Base-by-base conservation (phyloP, 257 asterid species). In the Ehretia macrophylla region DNA sequence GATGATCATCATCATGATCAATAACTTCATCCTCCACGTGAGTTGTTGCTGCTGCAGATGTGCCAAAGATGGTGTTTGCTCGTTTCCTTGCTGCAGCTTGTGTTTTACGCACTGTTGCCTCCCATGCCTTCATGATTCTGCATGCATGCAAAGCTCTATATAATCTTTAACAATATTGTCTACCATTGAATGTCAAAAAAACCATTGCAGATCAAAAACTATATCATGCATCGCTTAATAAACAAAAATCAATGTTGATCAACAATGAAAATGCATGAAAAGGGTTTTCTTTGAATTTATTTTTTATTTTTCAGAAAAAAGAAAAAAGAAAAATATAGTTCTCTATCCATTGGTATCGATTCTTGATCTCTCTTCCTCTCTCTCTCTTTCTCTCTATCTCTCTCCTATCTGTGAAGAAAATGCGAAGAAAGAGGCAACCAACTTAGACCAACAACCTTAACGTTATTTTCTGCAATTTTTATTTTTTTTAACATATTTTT, bases 81-180 rank as follows among this genome's bases (percentile, higher is more conserved):
- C 94, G 77, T 62, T 85, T 90, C 79, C 81, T 85, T 13, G 98
- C 98, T 18, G 84, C 96, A 16, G 95, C 88, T 57, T 90, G 96
- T 0, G 98, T 90, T 59, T 72, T 87, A 5, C 96, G 81, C 0
- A 90, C 90, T 0, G 97, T 90, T 19, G 97, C 97, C 76, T 90
- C 96, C 90, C 95, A 87, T 18, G 97, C 97, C 90, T 87, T 90
- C 97, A 90, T 90, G 73, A 52, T 77, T 53, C 49, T 17, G 47
- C 50, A 42, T 18, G 37, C 16, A 12, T 44, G 32, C n/a, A n/a
- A n/a, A n/a, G n/a, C n/a, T n/a, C 18, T 45, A 59, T 52, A 16
- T 52, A 45, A 4, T 53, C 38, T 51, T 35, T 51, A 12, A 0
- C 40, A 45, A 13, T 8, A 12, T 45, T 45, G 50, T 45, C n/a